Evolutionary conservation across 2,329 filamentous ascomycete genomes (phyloP), one percentile per base, ranked within the genome.

Genomic region (Nothomitra cinnamomea): DNA sequence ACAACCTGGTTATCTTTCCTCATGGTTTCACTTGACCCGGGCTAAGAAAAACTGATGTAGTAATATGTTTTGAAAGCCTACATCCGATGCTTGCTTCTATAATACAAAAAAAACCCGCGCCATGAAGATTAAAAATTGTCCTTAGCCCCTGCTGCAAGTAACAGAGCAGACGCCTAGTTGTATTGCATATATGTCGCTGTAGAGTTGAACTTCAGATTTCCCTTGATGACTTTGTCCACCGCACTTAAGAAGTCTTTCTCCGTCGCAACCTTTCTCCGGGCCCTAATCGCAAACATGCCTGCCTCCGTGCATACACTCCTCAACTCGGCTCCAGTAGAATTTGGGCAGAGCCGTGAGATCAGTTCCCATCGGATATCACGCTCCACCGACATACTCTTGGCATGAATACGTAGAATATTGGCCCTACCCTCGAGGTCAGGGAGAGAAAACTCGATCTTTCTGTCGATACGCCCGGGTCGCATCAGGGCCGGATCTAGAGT

Each of bases 331-430:
- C 92, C 92, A 0, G 92, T 98, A 53, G 89, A 85, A 71, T 98
- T 98, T 60, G 92, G 92, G 72, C 92, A 98, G 58, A 98, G 77
- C 62, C 92, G 83, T 19, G 89, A 95, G 65, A 98, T 96, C 59
- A 98, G 78, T 73, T 98, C 92, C 92, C 92, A 98, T 70, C 92
- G 82, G 64, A 98, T 98, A 65, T 98, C 92, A 53, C 92, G 82
- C 78, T 98, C 92, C 38, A 98, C 92, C 17, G 88, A 95, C 92
- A 98, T 98, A 67, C 87, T 94, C 83, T 96, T 98, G 63, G 92
- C 92, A 73, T 96, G 92, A 63, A 98, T 98, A 51, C 92, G 85
- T 45, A 98, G 79, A 64, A 98, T 96, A 71, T 95, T 96, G 64
- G 92, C 92, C 60, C 92, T 84, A 52, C 92, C 92, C 69, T 98